Evolutionary conservation across 805 yeast species (phyloP), one percentile per base, ranked within the genome.

Genomic region (Nakazawaea siamensis): DNA sequence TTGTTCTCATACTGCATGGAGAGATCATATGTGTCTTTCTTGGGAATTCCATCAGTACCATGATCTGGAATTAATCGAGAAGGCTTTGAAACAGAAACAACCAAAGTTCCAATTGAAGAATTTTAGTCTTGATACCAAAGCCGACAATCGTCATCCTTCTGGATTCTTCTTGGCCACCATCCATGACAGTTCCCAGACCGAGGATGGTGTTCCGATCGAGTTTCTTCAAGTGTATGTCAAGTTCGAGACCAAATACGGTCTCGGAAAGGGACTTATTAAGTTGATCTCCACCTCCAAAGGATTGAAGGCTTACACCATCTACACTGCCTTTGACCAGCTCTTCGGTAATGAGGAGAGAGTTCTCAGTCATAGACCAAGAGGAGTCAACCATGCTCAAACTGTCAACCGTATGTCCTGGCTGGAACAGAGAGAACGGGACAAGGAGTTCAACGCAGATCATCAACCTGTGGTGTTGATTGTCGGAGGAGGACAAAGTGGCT

Each of bases 401-500:
- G 38, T 50, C 16, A 51, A 50, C 16, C 51, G 68, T 40, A 43
- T 48, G 38, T 60, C 67, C 1, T 62, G 67, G 67, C 33, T 52
- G n/a, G 67, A 62, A 33, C 36, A 41, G 29, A 51, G 66, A 40
- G 39, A 33, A 7, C 19, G 18, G 10, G 43, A 41, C 29, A 12
- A 14, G 10, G 47, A 45, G 11, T 55, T 48, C 42, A 54, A 49
- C n/a, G 57, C 46, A 3, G 45, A 45, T 4, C 54, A 57, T 33
- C 58, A 61, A 42, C 71, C 70, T 4, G 33, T 56, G n/a, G 70
- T 64, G 15, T 49, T 66, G 26, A 50, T 66, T 40, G 63, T 66
- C 30, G 71, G 72, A 27, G 72, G 68, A 38, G 71, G 72, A 16
- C 72, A 66, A 47, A 58, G 61, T 40, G 70, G 70, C 3, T 46